Base-by-base conservation (phyloP, 1,139 yeast genomes). In the Wickerhamomyces sp. region DNA sequence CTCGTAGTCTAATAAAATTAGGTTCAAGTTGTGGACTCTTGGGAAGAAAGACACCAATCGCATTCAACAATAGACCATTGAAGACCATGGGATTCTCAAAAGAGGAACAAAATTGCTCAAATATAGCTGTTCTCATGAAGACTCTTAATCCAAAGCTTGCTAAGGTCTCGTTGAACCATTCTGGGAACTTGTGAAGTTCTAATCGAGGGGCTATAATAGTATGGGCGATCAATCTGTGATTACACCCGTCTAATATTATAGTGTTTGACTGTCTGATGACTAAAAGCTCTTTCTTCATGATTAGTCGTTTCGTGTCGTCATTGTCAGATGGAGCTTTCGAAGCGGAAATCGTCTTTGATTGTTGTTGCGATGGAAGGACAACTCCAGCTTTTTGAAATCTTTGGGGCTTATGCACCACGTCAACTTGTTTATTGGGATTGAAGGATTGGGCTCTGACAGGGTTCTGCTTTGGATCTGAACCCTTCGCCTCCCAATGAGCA, bases 401-500 rank as follows among this genome's bases (percentile, higher is more conserved):
- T 19, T 7, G 21, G 10, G 10, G 21, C 21, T 19, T 10, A 19
- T 19, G 21, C 7, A 19, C 10, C 7, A 19, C 21, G 21, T 19
- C 21, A 7, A 19, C 21, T 10, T 19, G 21, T 7, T 7, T 10
- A 8, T 8, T 13, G 6, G 21, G 37, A 12, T 14, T 22, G 16
- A 17, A 14, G 12, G 24, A n/a, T 20, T 19, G 27, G 15, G 34
- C 10, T 16, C 16, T 5, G 15, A 26, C 9, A 15, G 18, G 20
- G 9, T n/a, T 6, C n/a, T 15, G 17, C 12, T n/a, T n/a, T 8
- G 21, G 19, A 4, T 16, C 28, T 11, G 35, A 13, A 7, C 26
- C 37, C 15, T 39, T 39, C 13, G 28, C 32, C 18, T 42, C 42
- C 16, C 27, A n/a, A 15, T 45, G 49, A 1, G 44, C 31, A 25